A percentile compares a stretch with the other conserved stretches of the same genome.
Conservation (phyloP, 202 grass and related monocot species). For the Schoenoplectus tabernaemontani region DNA sequence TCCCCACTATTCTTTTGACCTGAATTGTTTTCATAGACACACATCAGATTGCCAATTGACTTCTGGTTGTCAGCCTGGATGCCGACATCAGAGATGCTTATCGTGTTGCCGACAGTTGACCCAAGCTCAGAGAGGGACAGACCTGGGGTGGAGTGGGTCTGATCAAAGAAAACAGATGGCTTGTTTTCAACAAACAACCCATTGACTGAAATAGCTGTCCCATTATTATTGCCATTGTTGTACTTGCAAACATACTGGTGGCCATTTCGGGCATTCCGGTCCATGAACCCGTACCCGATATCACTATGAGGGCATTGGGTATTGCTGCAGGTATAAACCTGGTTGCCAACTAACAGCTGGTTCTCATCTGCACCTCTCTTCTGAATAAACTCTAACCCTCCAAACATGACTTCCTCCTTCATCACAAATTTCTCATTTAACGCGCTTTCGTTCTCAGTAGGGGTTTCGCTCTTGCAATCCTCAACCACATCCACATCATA, state of each 20-base stretch:
- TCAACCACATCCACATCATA: constrained; percentile 69
- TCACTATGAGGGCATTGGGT: constrained; percentile 55
- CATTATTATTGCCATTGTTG: constrained; percentile 26
- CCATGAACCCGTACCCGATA: constrained; percentile 48
- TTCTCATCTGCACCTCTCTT: constrained; percentile 52
- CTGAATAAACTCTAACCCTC: constrained; percentile 48
- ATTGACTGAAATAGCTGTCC: not conserved
- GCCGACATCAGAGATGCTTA: constrained; percentile 40
- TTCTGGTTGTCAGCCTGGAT: constrained; percentile 54
- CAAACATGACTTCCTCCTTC: constrained; percentile 53
- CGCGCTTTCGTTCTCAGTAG: constrained; percentile 31
- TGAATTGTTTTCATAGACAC: constrained; percentile 51
- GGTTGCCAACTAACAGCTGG: constrained; percentile 45
- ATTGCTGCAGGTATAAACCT: constrained; percentile 72
- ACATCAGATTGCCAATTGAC: constrained; percentile 69
- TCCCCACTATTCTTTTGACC: constrained; percentile 27
- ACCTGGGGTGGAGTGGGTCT: constrained; percentile 22
- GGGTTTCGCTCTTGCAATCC: constrained; percentile 51
- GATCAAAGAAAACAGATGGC: constrained; percentile 35
- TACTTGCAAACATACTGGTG: constrained; percentile 70
- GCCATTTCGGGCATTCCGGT: constrained; percentile 51
- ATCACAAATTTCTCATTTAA: constrained; percentile 51
- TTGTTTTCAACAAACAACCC: constrained; percentile 48
- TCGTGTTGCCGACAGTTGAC: constrained; percentile 19
- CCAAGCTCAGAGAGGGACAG: constrained; percentile 9